Conservation (phyloP, 176 grass and related monocot genomes). For the Luzula sylvatica region DNA sequence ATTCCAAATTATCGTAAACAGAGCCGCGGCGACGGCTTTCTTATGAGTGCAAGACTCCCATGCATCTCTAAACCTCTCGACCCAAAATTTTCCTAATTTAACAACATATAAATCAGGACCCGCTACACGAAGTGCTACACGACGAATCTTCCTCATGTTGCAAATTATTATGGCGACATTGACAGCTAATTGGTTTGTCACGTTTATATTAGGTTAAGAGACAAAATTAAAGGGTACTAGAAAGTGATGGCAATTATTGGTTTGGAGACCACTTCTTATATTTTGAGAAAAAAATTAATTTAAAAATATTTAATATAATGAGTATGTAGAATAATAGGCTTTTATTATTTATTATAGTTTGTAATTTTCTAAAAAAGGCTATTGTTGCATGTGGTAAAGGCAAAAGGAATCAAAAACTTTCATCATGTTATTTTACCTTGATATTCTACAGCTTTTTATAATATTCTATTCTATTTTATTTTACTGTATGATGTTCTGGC, state of each 20-base stretch:
- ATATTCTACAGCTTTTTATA: conserved; percentile 14
- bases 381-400: conserved; percentile 20
- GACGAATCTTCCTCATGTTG: background rate
- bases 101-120: background rate
- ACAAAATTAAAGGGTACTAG: conserved; percentile 1
- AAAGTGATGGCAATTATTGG: conserved; percentile 2
- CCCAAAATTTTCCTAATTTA: conserved; percentile 63
- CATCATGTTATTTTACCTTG: background rate
- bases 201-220: background rate
- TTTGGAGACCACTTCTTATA: too few species aligned
- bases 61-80: conserved; percentile 75
- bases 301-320: too few species aligned
- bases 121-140: background rate
- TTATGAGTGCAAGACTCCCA: conserved; percentile 95
- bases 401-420: conserved; percentile 21
- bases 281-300: too few species aligned
- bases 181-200: conserved; percentile 1
- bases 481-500: conserved; percentile 5
- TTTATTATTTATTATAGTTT: too few species aligned
- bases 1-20: conserved; percentile 85
- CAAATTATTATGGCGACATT: background rate
- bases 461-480: background rate
- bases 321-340: too few species aligned
- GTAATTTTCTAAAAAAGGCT: too few species aligned
- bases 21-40: conserved; percentile 59